A percentile compares a stretch with the other conserved stretches of the same genome.
Conservation (phyloP, 148 eudicot genomes). For the Cornus controversa region DNA sequence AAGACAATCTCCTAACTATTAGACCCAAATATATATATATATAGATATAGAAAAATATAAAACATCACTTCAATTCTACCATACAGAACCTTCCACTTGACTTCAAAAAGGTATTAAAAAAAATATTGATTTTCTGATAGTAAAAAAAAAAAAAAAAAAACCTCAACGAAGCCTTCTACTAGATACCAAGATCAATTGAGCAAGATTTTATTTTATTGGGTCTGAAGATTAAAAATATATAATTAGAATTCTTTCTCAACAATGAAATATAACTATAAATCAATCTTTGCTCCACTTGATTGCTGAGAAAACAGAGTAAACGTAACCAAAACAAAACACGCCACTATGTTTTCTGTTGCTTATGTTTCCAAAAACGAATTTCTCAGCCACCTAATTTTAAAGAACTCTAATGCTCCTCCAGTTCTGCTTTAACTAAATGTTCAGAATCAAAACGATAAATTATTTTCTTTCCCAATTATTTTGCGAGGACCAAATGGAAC, state of each 20-base stretch:
- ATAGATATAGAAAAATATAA: neutral
- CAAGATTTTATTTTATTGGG: no score
- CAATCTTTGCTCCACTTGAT: neutral
- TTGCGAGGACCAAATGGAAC: no score
- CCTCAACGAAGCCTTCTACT: neutral
- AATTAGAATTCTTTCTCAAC: neutral
- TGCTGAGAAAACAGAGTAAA: neutral
- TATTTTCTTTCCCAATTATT: no score
- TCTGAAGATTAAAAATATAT: no score
- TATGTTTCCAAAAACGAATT: neutral
- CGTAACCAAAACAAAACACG: neutral
- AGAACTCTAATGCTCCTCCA: no score
- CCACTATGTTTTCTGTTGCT: neutral
- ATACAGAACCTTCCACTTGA: neutral
- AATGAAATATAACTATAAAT: neutral
- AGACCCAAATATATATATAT: neutral
- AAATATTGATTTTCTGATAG: no score
- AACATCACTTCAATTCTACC: neutral
- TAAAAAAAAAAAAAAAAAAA: neutral
- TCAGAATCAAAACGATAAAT: no score
- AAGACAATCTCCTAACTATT: constrained; percentile 61
- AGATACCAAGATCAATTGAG: neutral
- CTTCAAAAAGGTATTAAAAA: no score
- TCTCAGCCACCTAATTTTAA: no score
- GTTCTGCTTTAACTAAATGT: no score